phyloP scores from a whole-genome alignment of 2,329 filamentous ascomycete species.

The Alternaria postmessia region DNA sequence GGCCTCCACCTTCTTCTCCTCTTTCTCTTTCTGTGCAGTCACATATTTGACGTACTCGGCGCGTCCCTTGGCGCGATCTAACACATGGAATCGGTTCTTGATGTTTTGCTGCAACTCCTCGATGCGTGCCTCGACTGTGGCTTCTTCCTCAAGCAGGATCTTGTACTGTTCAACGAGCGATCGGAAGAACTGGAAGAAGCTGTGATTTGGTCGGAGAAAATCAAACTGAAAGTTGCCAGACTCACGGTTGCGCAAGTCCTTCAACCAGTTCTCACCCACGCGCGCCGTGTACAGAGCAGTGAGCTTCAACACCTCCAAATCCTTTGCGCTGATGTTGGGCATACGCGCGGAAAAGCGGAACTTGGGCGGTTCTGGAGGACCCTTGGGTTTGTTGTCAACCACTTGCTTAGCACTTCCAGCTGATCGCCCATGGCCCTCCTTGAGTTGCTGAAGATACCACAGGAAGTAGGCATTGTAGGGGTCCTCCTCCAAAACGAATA shows the following conservation, averaged over 20 bases:
- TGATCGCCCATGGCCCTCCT: slow-evolving; percentile 76
- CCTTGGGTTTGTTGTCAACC: slow-evolving; percentile 72
- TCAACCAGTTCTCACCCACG: slow-evolving; percentile 92
- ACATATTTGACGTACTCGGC: slow-evolving; percentile 88
- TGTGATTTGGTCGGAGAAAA: slow-evolving; percentile 94
- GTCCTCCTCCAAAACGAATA: slow-evolving; percentile 81
- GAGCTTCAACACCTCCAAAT: slow-evolving; percentile 75
- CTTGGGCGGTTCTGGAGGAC: slow-evolving; percentile 83
- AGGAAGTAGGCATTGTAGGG: slow-evolving; percentile 87
- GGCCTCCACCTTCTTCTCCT: slow-evolving; percentile 85
- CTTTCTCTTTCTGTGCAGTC: slow-evolving; percentile 84
- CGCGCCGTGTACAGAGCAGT: slow-evolving; percentile 93
- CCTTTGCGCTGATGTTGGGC: slow-evolving; percentile 95
- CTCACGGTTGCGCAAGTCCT: slow-evolving; percentile 85
- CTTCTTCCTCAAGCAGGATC: slow-evolving; percentile 75
- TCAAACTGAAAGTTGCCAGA: slow-evolving; percentile 93
- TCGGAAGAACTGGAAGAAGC: slow-evolving; percentile 94
- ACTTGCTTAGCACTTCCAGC: slow-evolving; percentile 22
- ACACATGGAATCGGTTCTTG: slow-evolving; percentile 79
- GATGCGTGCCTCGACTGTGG: slow-evolving; percentile 75
- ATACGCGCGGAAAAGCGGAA: slow-evolving; percentile 96
- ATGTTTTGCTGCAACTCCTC: slow-evolving; percentile 77
- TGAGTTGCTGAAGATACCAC: slow-evolving; percentile 90
- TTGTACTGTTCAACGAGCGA: slow-evolving; percentile 93
- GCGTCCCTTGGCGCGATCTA: slow-evolving; percentile 82